Percentiles rank a stretch among this genome's conserved stretches.
Conservation (phyloP, 305 asterid genomes). For the Nicotiana rustica region DNA sequence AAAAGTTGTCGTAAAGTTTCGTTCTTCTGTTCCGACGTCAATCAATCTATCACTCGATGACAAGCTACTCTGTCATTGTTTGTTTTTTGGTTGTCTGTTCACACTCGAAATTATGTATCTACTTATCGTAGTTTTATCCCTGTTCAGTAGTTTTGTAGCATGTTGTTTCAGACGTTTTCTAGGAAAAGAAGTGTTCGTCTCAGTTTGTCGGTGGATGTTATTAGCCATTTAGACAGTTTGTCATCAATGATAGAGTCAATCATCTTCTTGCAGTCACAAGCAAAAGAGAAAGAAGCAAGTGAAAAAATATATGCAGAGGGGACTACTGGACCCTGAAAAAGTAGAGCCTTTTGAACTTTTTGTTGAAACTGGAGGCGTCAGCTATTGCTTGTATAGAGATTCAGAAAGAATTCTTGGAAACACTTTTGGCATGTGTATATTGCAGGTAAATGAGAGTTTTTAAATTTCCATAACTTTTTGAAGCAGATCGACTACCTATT, state of each 20-base stretch:
- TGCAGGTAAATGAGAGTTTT: slow-evolving; percentile 67
- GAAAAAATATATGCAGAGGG: slow-evolving; percentile 68
- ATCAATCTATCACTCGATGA: too few relatives aligned
- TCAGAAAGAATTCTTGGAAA: slow-evolving; percentile 93
- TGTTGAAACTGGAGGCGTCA: slow-evolving; percentile 72
- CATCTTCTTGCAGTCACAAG: slow-evolving; percentile 60
- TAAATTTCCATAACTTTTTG: slow-evolving; percentile 15
- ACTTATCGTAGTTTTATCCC: too few relatives aligned
- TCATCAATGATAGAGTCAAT: neutral
- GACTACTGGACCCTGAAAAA: slow-evolving; percentile 72
- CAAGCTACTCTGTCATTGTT: too few relatives aligned
- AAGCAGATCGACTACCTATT: neutral
- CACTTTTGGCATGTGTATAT: slow-evolving; percentile 96
- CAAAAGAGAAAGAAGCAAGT: slow-evolving; percentile 81
- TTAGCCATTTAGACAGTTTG: neutral
- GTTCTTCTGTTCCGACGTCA: too few relatives aligned
- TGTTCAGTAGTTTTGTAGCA: too few relatives aligned
- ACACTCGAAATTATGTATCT: too few relatives aligned
- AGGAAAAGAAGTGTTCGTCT: neutral
- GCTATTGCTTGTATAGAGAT: slow-evolving; percentile 82
- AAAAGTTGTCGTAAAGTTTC: too few relatives aligned
- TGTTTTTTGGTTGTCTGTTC: too few relatives aligned
- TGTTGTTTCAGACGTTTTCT: too few relatives aligned
- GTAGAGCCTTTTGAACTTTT: slow-evolving; percentile 78
- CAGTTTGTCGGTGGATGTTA: slow-evolving; percentile 4